Evolutionary conservation across 345 rosid species (phyloP).

Genomic region (Chamaenerion angustifolium): DNA sequence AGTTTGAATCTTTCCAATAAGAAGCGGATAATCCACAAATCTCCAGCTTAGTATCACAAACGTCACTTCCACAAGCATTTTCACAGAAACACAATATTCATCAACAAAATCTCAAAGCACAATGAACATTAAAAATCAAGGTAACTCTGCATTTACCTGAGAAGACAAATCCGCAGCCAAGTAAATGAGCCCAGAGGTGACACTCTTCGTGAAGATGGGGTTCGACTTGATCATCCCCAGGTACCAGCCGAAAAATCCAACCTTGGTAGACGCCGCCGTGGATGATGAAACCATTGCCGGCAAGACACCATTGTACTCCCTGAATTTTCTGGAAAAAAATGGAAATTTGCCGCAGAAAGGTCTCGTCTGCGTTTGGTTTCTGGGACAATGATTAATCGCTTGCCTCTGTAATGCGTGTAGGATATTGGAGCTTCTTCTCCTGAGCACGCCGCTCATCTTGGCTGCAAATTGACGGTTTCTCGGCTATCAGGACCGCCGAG

Average conservation of each 20-base stretch:
- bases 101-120: not conserved
- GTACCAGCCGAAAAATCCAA: conserved; percentile 70
- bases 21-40: too few relatives aligned
- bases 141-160: conserved; percentile 38
- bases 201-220: conserved; percentile 69
- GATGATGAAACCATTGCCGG: conserved; percentile 19
- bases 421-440: conserved; percentile 3
- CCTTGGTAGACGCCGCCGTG: conserved; percentile 15
- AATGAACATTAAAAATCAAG: not conserved
- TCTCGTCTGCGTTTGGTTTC: conserved; percentile 24
- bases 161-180: conserved; percentile 82
- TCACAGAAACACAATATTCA: not conserved
- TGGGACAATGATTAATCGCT: not conserved
- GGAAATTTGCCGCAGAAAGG: conserved; percentile 16
- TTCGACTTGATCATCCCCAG: conserved; percentile 68
- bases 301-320: conserved; percentile 18
- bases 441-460: conserved; percentile 2
- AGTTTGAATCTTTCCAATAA: too few relatives aligned
- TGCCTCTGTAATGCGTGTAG: not conserved
- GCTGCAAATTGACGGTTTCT: not conserved
- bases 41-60: too few relatives aligned
- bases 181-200: conserved; percentile 56
- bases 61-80: too few relatives aligned
- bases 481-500: too few relatives aligned
- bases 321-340: conserved; percentile 16